Conservation (phyloP, 441 rosid species). For the Sinapis alba region DNA sequence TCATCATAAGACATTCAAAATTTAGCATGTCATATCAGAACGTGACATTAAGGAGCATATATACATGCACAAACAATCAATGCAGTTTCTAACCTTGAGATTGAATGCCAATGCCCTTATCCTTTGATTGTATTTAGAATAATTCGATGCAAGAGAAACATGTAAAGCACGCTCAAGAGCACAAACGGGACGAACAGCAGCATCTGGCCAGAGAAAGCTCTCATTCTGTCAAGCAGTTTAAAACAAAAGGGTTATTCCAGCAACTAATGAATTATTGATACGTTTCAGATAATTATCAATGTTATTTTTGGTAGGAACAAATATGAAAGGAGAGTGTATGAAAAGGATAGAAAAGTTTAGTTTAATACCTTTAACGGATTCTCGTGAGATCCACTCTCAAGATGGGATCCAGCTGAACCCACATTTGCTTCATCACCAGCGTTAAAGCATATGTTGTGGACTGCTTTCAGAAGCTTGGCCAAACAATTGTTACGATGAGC, state of each 20-base stretch:
- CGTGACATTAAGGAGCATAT: not conserved
- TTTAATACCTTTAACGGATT: not conserved
- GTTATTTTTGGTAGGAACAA: not conserved
- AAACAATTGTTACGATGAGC: not conserved
- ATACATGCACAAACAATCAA: not conserved
- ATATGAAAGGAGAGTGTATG: not conserved
- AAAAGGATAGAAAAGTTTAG: not conserved
- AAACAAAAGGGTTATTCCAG: not conserved
- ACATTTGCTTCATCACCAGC: not conserved
- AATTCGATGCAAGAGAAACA: not conserved
- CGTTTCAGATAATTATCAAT: not conserved
- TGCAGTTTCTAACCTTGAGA: not conserved
- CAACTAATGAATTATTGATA: not conserved
- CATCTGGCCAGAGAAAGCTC: not conserved
- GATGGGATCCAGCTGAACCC: not conserved
- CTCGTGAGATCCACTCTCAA: not conserved
- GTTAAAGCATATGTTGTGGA: not conserved
- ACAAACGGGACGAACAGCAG: not conserved
- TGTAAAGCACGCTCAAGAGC: not conserved
- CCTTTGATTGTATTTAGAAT: not conserved
- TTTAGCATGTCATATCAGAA: slow-evolving; percentile 2
- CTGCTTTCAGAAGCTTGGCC: not conserved
- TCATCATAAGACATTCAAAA: not conserved
- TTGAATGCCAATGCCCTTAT: not conserved
- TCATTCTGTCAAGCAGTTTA: not conserved